Evolutionary conservation across 345 rosid genomes (phyloP), one percentile per base, ranked within the genome.

Genomic region (Populus davidiana): DNA sequence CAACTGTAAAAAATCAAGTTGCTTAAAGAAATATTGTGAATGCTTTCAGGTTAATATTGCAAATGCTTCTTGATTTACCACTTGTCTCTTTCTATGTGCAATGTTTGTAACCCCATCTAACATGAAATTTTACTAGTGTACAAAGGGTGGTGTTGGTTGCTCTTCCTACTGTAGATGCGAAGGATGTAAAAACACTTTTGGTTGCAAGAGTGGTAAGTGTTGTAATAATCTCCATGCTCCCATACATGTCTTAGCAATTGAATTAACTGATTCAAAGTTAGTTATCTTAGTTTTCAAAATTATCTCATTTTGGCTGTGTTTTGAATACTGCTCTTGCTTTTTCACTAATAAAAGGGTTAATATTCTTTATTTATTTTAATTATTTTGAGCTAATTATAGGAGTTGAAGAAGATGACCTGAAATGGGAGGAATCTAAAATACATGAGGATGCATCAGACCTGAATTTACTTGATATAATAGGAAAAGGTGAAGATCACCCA

Each of bases 21-120:
- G 98, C 86, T 82, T 84, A 68, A 90, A 93, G 88, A 91, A 82
- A 83, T 93, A 92, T 75, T 91, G 97, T 2, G 97, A 92, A 85
- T 92, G 97, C 86, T 89, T 80, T 77, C 87, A 85, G 94, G 97
- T 90, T 83, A 78, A 17, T 13, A 39, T 52, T 52, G 59, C 59
- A 52, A 52, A 52, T 52, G 59, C 59, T 52, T 52, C 23, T n/a
- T 5, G 59, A 52, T 18, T 52, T 52, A 25, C 21, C 43, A 49
- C 62, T 54, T 85, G 67, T 69, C 73, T 35, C 47, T 31, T 52
- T 76, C 36, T 77, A 36, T 52, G 2, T 33, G 29, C 59, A 72
- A n/a, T 56, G 23, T 17, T 69, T 56, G 47, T 67, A 25, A 52
- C 27, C 75, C 29, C 64, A 54, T 78, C 77, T 81, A 79, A 84